phyloP scores from a whole-genome alignment of 2,329 filamentous ascomycete genomes.

The Fusarium compactum region DNA sequence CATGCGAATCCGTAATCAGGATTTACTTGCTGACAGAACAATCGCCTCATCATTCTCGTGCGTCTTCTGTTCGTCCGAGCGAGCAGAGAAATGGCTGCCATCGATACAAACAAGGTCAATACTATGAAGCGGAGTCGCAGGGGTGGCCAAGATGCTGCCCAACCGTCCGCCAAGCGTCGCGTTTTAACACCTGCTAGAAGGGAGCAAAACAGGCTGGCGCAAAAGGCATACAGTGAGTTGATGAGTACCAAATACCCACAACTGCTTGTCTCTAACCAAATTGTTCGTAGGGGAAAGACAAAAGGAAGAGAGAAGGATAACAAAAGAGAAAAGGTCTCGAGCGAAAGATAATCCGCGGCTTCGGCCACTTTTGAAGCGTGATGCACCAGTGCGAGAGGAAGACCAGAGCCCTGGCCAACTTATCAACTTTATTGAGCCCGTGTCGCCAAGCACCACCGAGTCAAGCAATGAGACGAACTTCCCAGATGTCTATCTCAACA shows the following conservation, averaged over 20 bases:
- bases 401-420: background rate
- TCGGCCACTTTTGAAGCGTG: constrained; percentile 5
- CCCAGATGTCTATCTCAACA: constrained; percentile 31
- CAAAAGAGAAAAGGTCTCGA: background rate
- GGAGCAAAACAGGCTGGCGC: constrained; percentile 46
- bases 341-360: background rate
- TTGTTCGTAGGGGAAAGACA: constrained; percentile 28
- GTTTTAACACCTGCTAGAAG: constrained; percentile 39
- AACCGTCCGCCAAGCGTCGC: constrained; percentile 13
- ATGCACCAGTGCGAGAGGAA: background rate
- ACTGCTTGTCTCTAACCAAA: fast-evolving
- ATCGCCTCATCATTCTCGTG: background rate
- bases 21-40: background rate
- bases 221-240: constrained; percentile 42
- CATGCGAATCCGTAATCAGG: background rate
- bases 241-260: fast-evolving
- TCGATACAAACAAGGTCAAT: background rate
- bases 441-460: background rate
- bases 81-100: background rate
- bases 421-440: background rate
- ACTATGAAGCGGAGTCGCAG: background rate
- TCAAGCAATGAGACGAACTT: background rate
- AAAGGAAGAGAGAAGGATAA: constrained; percentile 12
- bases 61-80: background rate
- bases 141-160: background rate